Conservation (phyloP, 1,284 basidiomycete species). For the Rhodotorula sp. region DNA sequence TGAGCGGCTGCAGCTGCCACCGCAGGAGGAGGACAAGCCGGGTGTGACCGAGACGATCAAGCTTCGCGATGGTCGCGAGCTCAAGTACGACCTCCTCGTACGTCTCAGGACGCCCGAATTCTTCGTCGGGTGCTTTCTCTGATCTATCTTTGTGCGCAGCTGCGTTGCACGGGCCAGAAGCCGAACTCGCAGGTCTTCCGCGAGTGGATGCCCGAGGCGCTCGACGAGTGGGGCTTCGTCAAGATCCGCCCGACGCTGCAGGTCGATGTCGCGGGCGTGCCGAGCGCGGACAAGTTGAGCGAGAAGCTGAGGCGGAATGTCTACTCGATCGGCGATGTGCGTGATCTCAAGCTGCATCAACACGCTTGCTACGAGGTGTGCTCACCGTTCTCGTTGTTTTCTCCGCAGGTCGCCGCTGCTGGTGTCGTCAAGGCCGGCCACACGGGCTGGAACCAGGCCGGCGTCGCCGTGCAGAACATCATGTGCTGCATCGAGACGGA, state of each 20-base stretch:
- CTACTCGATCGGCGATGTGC: constrained; percentile 65
- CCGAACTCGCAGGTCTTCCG: constrained; percentile 67
- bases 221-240: constrained; percentile 59
- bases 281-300: constrained; percentile 25
- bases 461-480: constrained; percentile 51
- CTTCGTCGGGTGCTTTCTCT: background rate
- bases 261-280: constrained; percentile 29
- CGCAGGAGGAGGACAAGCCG: constrained; percentile 25
- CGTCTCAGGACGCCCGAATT: constrained; percentile 42
- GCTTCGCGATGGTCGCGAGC: constrained; percentile 58
- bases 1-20: constrained; percentile 53
- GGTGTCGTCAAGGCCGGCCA: constrained; percentile 71
- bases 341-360: background rate
- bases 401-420: constrained; percentile 60
- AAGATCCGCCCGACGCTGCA: constrained; percentile 43
- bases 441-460: constrained; percentile 54
- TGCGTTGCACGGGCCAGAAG: constrained; percentile 73
- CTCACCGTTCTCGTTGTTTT: background rate
- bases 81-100: constrained; percentile 67
- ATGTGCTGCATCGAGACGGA: constrained; percentile 47
- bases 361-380: background rate
- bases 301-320: constrained; percentile 55
- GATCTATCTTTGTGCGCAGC: constrained; percentile 51
- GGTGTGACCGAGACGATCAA: constrained; percentile 15
- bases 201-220: constrained; percentile 58